phyloP scores from a whole-genome alignment of 2,329 filamentous ascomycete genomes.

The Metarhizium guizhouense region DNA sequence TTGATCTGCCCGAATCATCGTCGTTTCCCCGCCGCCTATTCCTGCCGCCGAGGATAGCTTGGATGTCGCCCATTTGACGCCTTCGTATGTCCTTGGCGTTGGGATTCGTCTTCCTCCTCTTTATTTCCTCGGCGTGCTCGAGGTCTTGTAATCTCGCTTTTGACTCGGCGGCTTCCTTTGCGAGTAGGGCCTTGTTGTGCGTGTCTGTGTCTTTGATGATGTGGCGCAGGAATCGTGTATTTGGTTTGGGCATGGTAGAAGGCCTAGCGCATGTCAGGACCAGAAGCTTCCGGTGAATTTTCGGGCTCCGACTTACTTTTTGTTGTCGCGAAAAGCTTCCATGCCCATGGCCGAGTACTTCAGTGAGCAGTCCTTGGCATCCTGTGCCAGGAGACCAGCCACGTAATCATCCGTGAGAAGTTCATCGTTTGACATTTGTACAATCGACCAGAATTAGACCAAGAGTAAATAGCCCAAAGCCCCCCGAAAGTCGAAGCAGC shows the following conservation, averaged over 20 bases:
- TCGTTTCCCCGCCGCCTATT: constrained; percentile 18
- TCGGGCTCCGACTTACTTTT: constrained; percentile 32
- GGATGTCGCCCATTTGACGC: constrained; percentile 52
- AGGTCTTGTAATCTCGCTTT: constrained; percentile 58
- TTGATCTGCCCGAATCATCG: neutral
- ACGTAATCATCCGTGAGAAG: constrained; percentile 68
- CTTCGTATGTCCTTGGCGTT: constrained; percentile 42
- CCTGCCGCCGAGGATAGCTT: constrained; percentile 44
- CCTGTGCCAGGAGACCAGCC: constrained; percentile 67
- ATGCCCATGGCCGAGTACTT: constrained; percentile 69
- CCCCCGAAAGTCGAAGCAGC: neutral
- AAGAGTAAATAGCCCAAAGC: neutral
- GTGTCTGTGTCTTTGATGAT: constrained; percentile 81
- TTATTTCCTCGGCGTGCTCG: constrained; percentile 36
- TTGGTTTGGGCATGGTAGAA: constrained; percentile 69
- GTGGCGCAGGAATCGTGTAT: constrained; percentile 80
- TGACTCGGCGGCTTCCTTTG: constrained; percentile 76
- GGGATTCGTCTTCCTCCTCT: constrained; percentile 34
- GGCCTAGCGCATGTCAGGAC: constrained; percentile 35
- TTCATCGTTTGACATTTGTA: constrained; percentile 34
- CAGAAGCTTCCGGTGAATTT: neutral
- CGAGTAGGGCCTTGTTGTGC: constrained; percentile 80
- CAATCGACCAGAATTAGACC: neutral
- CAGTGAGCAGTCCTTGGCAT: constrained; percentile 65
- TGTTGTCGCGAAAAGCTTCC: constrained; percentile 39